Base-by-base conservation (phyloP, 345 rosid genomes). In the Brassica rapa region DNA sequence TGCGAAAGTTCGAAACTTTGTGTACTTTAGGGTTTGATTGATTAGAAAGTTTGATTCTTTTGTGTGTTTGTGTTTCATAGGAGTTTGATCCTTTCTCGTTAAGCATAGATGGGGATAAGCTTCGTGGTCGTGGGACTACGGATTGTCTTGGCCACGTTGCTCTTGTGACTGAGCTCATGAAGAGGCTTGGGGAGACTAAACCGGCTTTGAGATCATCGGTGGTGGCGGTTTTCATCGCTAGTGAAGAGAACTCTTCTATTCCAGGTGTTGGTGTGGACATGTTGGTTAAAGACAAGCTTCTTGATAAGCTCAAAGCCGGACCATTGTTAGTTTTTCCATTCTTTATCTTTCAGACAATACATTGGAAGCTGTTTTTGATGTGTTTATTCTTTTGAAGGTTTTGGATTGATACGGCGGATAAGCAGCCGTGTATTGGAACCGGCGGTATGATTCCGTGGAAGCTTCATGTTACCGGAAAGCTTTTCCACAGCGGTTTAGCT, bases 401-500 rank as follows among this genome's bases (percentile, higher is more conserved):
- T 85, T 96, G 99, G 99, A 93, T 93, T 79, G 99, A 96, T 80
- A 88, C 96, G 1, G 99, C 99, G 9, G 98, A 96, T 84, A 96
- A 96, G 78, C 99, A 96, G 80, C 99, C 98, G 61, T 96, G 98
- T 85, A 84, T 96, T 81, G 99, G 99, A 83, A 93, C 98, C 8
- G 99, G 99, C 46, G 99, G 99, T 77, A 87, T 87, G 92, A 86
- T 96, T 68, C 98, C 99, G 1, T 96, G 98, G 99, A 93, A 87
- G 84, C 92, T 96, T 82, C 92, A 87, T 59, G 90, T 84, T 24
- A 90, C 92, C 0, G 99, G 99, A 71, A 93, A 91, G 85, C 96
- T 96, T 73, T 93, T 96, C 81, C 98, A 93, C 80, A 91, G 99
- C 32, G 99, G 99, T 81, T 86, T 93, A 77, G 83, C 99, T 10